Evolutionary conservation across 805 yeast genomes (phyloP).

Genomic region (Naumovozyma castellii): DNA sequence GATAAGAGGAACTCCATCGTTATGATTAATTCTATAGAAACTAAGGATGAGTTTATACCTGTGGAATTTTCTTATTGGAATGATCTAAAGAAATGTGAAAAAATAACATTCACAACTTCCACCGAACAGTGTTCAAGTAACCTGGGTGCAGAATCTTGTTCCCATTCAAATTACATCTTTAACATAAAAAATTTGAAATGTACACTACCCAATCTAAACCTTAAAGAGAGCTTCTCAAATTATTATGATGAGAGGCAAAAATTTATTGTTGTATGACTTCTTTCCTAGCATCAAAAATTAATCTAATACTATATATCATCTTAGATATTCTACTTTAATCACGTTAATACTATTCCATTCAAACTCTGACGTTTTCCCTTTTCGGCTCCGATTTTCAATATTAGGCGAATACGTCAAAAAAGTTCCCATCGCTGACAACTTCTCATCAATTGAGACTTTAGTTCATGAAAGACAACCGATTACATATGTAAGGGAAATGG

Average conservation of each 20-base stretch:
- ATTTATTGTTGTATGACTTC: slow-evolving; percentile 10
- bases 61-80: slow-evolving; percentile 24
- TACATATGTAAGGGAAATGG: no score
- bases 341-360: no score
- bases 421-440: no score
- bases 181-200: slow-evolving; percentile 14
- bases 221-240: slow-evolving; percentile 15
- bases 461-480: no score
- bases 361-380: no score
- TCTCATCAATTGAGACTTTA: no score
- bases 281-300: no score
- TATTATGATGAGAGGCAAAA: slow-evolving; percentile 17
- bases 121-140: not conserved
- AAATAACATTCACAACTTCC: slow-evolving; percentile 2
- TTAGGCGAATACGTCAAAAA: no score
- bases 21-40: slow-evolving; percentile 1
- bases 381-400: no score
- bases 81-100: slow-evolving; percentile 11
- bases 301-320: no score
- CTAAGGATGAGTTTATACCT: slow-evolving; percentile 9
- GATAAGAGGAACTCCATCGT: slow-evolving; percentile 6
- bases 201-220: slow-evolving; percentile 11
- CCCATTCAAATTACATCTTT: slow-evolving; percentile 9
- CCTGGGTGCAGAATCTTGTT: not conserved
- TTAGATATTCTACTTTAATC: no score